A percentile compares a stretch with the other conserved stretches of the same genome.
phyloP scores from a whole-genome alignment of 495 filamentous ascomycete genomes.

The Aspergillus diversus region DNA sequence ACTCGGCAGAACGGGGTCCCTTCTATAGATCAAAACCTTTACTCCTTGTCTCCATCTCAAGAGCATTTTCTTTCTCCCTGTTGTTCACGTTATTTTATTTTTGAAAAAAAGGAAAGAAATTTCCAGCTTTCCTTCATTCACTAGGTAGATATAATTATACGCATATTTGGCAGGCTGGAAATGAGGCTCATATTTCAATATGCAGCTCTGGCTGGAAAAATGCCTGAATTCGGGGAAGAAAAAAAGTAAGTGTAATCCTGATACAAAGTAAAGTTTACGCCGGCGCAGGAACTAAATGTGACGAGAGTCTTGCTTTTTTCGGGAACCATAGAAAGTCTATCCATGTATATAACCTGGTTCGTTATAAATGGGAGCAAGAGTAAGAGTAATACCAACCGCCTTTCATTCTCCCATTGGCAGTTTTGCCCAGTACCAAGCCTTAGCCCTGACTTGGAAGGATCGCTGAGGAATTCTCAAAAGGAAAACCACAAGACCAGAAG shows the following conservation, averaged over 20 bases:
- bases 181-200: neutral
- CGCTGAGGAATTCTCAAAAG: neutral
- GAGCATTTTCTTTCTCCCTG: neutral
- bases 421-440: constrained; percentile 11
- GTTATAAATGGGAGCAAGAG: neutral
- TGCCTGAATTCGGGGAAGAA: neutral
- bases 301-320: constrained; percentile 6
- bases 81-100: neutral
- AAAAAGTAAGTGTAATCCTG: constrained; percentile 16
- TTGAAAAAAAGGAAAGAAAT: neutral
- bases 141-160: too few relatives aligned
- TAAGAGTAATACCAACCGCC: neutral
- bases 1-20: constrained; percentile 4
- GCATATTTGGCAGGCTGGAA: too few relatives aligned
- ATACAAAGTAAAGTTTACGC: constrained; percentile 23
- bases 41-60: neutral
- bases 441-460: constrained; percentile 3
- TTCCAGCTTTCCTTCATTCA: too few relatives aligned
- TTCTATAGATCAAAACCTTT: constrained; percentile 6
- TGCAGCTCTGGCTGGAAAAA: neutral
- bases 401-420: constrained; percentile 4
- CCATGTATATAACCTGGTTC: constrained; percentile 3
- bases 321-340: constrained; percentile 21
- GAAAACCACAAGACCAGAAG: neutral
- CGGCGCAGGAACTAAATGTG: constrained; percentile 25